Percentiles rank a stretch among this genome's conserved stretches.
phyloP scores from a whole-genome alignment of 495 filamentous ascomycete species.

The Rostrohypoxylon terebratum region DNA sequence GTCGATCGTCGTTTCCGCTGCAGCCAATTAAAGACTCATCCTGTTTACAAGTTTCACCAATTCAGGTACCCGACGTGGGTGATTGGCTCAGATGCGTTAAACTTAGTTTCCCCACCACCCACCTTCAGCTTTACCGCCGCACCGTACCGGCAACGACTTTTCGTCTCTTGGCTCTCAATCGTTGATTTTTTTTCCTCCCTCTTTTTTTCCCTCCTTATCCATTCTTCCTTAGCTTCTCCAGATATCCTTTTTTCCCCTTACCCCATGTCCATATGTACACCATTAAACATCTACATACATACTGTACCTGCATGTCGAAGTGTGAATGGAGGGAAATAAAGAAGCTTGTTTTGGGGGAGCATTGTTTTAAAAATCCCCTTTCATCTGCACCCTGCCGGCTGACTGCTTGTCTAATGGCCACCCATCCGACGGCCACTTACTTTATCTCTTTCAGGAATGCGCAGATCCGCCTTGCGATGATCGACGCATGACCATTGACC shows the following conservation, averaged over 20 bases:
- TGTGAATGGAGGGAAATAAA: conserved; percentile 14
- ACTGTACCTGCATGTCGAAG: conserved; percentile 3
- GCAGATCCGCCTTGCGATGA: conserved; percentile 42
- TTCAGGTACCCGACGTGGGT: conserved; percentile 44
- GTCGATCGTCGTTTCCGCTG: conserved; percentile 31
- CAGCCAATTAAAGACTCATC: conserved; percentile 32
- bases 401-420: conserved; percentile 20
- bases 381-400: conserved; percentile 2
- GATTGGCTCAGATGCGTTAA: conserved; percentile 35
- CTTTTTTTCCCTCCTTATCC: conserved; percentile 14
- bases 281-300: not conserved
- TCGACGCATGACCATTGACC: conserved; percentile 37
- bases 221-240: not conserved
- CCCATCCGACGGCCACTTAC: conserved; percentile 37
- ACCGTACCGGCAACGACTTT: conserved; percentile 27
- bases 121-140: conserved; percentile 39
- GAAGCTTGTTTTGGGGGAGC: conserved; percentile 23
- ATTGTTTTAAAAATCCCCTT: conserved; percentile 33
- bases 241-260: not conserved
- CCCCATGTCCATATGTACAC: conserved; percentile 11
- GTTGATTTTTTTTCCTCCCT: not conserved
- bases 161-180: conserved; percentile 22
- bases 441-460: conserved; percentile 45
- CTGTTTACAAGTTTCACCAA: conserved; percentile 38
- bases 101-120: conserved; percentile 32